phyloP scores from a whole-genome alignment of 225 moss, liverwort and hornwort genomes.

The Sphagnum contortum region DNA sequence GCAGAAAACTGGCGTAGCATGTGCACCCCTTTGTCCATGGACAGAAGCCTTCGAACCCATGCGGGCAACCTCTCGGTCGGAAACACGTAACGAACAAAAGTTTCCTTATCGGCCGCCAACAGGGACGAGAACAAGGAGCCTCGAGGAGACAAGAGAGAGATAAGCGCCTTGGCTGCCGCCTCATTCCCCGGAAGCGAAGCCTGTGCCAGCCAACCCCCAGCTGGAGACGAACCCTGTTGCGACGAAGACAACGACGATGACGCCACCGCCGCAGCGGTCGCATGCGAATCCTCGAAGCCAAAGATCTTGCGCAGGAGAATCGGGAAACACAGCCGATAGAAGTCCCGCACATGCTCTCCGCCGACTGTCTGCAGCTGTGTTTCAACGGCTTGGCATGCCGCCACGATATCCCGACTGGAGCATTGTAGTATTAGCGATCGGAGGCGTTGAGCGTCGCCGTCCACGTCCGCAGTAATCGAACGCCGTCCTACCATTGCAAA shows the following conservation, averaged over 20 bases:
- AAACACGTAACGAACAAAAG: constrained; percentile 60
- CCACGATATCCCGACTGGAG: constrained; percentile 44
- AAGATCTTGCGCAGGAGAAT: constrained; percentile 54
- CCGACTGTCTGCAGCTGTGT: constrained; percentile 50
- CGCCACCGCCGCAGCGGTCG: constrained; percentile 16
- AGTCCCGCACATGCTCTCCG: constrained; percentile 62
- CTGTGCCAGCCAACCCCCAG: constrained; percentile 56
- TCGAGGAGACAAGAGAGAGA: constrained; percentile 47
- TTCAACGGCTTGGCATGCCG: constrained; percentile 55
- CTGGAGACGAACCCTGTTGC: constrained; percentile 5
- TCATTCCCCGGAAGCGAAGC: constrained; percentile 57
- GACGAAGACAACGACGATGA: background rate
- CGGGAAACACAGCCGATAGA: constrained; percentile 58
- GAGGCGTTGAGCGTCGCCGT: constrained; percentile 48
- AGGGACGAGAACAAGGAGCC: constrained; percentile 57
- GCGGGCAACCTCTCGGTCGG: constrained; percentile 59
- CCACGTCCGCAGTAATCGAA: constrained; percentile 43
- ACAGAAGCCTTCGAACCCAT: constrained; percentile 51
- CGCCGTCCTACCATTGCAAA: constrained; percentile 47
- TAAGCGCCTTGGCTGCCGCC: constrained; percentile 35
- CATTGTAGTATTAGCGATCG: constrained; percentile 45
- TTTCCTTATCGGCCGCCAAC: constrained; percentile 60
- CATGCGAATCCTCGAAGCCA: constrained; percentile 45
- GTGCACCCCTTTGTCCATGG: constrained; percentile 47
- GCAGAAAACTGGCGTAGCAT: constrained; percentile 46